Base-by-base conservation (phyloP, 306 rosid genomes). In the Crotalaria pallida region DNA sequence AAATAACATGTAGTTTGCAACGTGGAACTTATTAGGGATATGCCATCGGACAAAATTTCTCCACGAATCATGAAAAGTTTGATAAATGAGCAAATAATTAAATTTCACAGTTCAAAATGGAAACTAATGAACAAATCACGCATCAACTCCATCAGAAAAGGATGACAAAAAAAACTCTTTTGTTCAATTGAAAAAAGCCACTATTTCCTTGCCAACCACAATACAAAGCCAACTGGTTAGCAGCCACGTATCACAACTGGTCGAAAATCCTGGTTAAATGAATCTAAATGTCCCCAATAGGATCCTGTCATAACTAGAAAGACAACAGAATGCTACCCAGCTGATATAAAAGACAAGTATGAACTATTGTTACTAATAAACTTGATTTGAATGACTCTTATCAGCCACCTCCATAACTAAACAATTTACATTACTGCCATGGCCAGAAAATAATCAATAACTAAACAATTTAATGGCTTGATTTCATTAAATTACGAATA, bases 351-450 rank as follows among this genome's bases (percentile, higher is more conserved):
- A 19, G 44, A 49, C 10, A n/a, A 36, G 50, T 15, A 62, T 23
- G 41, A 33, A 65, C 55, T 22, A n/a, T n/a, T n/a, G n/a, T n/a
- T n/a, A n/a, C n/a, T n/a, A n/a, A n/a, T n/a, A n/a, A n/a, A n/a
- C n/a, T n/a, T n/a, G n/a, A n/a, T n/a, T n/a, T n/a, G n/a, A n/a
- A n/a, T n/a, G n/a, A n/a, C n/a, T n/a, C n/a, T n/a, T n/a, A n/a
- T n/a, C n/a, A n/a, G n/a, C n/a, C n/a, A n/a, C n/a, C n/a, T n/a
- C n/a, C n/a, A n/a, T n/a, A n/a, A n/a, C n/a, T n/a, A n/a, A n/a
- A n/a, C n/a, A n/a, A n/a, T 68, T 55, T 56, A 23, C 56, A 17
- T 79, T 40, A 22, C 84, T 83, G 79, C 79, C 75, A 77, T 9
- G 52, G 56, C 43, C 13, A 60, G 44, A 27, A 65, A 74, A 63